Evolutionary conservation across 2,329 filamentous ascomycete species (phyloP).

Genomic region (Kalmusia sp.): DNA sequence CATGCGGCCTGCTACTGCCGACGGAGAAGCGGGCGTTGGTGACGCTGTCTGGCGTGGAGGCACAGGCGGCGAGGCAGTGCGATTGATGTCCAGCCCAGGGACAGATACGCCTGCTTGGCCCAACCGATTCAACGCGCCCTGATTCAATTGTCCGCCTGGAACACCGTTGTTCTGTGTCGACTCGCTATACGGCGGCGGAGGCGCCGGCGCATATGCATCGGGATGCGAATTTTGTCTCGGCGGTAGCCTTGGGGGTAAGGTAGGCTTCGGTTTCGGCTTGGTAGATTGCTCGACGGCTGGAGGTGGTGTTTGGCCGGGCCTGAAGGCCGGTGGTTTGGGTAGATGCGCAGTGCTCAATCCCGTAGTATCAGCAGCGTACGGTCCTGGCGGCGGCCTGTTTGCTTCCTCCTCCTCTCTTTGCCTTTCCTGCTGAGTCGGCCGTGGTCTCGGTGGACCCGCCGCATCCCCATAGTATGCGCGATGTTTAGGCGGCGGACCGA

Average conservation of each 20-base stretch:
- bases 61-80: conserved; percentile 42
- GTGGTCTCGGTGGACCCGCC: conserved; percentile 49
- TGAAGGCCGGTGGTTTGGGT: conserved; percentile 72
- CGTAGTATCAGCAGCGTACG: conserved; percentile 74
- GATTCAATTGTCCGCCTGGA: conserved; percentile 56
- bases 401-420: conserved; percentile 43
- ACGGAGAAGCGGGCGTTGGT: conserved; percentile 33
- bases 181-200: conserved; percentile 59
- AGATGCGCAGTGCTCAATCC: conserved; percentile 73
- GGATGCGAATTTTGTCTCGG: conserved; percentile 67
- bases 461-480: conserved; percentile 57
- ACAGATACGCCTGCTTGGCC: conserved; percentile 79
- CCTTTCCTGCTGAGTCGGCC: conserved; percentile 36
- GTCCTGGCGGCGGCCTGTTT: conserved; percentile 60
- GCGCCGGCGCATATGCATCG: conserved; percentile 52
- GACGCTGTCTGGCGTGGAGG: conserved; percentile 36
- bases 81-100: conserved; percentile 76
- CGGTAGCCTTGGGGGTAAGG: conserved; percentile 73
- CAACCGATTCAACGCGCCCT: conserved; percentile 70
- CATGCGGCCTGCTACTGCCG: conserved; percentile 27
- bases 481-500: conserved; percentile 80
- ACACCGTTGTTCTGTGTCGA: conserved; percentile 33
- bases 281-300: conserved; percentile 32
- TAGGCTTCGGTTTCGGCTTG: conserved; percentile 62
- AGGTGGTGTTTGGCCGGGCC: conserved; percentile 40